Base-by-base conservation (phyloP, 2,329 filamentous ascomycete genomes). In the Aspergillus ustus region DNA sequence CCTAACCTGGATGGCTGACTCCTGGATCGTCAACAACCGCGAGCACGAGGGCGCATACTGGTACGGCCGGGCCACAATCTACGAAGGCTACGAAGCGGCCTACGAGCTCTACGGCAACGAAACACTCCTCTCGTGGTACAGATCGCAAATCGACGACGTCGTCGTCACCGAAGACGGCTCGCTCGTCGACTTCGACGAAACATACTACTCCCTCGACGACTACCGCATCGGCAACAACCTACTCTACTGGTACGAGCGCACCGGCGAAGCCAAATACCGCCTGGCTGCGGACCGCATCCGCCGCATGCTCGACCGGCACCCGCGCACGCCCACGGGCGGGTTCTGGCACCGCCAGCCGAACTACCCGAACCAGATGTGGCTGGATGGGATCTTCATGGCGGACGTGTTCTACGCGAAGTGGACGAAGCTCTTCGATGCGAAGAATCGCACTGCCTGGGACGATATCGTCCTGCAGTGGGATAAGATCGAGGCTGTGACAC, bases 171-270 rank as follows among this genome's bases (percentile, higher is more conserved):
- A 28, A n/a, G 51, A 53, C 20, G 51, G 51, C 3, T 7, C 5
- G 6, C 22, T 53, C 51, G 37, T 53, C 51, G 51, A 53, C 51
- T 53, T 53, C 51, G 29, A 53, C 51, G 51, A 53, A 15, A 53
- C 51, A n/a, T 53, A 53, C 51, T 53, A 53, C 37, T 53, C 51
- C 34, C 51, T 53, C 20, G 51, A 53, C 51, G 51, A 53, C 51
- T 53, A 53, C 51, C 51, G 51, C 19, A 53, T 53, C 51, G 51
- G 51, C 3, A 53, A 43, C 20, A 53, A 53, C 37, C 7, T 53
- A 13, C 51, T 53, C 13, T 53, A 53, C 51, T 53, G 51, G 51
- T 53, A 53, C 51, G 51, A 53, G 34, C 51, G 51, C 51, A 53
- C 51, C 11, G 51, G 51, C 34, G 51, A 53, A 9, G 37, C 28